These are phyloP conservation scores for Coniochaeta prunicola DNA, from an alignment of 2,329 filamentous ascomycete genomes.

Conservation along the genomic window DNA sequence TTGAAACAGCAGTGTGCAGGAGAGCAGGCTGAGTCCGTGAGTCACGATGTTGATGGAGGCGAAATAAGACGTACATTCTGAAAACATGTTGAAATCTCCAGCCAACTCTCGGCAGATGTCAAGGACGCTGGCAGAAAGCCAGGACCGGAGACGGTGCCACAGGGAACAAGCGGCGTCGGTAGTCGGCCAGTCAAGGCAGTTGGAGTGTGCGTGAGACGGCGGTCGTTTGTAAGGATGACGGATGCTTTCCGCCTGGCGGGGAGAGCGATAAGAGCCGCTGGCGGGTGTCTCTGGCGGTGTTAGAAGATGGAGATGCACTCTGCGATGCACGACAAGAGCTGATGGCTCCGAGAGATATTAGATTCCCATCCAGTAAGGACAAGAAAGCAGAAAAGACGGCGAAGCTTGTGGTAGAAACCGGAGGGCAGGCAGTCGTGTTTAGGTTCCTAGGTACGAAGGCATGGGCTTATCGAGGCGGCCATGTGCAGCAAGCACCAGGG, in stretches of 20 bases:
- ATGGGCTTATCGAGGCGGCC: background rate
- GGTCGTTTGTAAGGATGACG: background rate
- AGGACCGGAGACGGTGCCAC: background rate
- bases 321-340: background rate
- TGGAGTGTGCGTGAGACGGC: background rate
- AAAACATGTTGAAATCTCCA: slow-evolving; percentile 57
- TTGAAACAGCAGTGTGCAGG: background rate
- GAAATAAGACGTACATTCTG: slow-evolving; percentile 67
- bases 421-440: background rate
- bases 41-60: background rate
- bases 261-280: background rate
- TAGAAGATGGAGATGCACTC: background rate
- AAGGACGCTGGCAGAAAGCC: background rate
- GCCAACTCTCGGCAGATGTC: background rate
- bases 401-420: background rate
- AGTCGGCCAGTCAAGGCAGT: background rate
- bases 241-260: background rate
- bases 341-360: background rate
- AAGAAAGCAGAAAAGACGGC: background rate
- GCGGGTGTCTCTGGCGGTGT: background rate
- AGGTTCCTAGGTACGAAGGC: background rate
- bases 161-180: background rate
- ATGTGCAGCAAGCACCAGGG: background rate
- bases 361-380: background rate
- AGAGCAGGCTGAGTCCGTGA: background rate